Percentiles rank a stretch among this genome's conserved stretches.
phyloP scores from a whole-genome alignment of 2,329 filamentous ascomycete species.

The Chaetomiaceae sp. region DNA sequence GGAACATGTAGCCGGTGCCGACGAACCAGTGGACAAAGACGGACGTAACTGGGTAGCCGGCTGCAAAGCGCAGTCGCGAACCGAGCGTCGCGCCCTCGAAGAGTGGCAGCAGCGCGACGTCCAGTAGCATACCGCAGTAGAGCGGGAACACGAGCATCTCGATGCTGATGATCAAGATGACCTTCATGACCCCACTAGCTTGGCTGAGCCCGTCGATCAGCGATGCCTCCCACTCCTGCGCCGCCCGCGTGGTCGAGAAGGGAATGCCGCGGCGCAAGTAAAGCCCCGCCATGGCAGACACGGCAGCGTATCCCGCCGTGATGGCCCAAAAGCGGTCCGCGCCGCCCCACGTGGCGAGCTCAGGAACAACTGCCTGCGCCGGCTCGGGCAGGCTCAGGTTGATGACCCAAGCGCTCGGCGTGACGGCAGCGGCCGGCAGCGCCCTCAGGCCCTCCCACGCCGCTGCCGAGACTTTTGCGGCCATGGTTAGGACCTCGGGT shows the following conservation, averaged over 20 bases:
- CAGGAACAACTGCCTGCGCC: slow-evolving; percentile 42
- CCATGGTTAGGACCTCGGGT: slow-evolving; percentile 18
- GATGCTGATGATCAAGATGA: slow-evolving; percentile 96
- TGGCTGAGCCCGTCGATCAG: slow-evolving; percentile 81
- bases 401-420: slow-evolving; percentile 53
- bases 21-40: slow-evolving; percentile 99
- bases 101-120: slow-evolving; percentile 79
- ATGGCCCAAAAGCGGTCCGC: slow-evolving; percentile 66
- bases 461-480: slow-evolving; percentile 17
- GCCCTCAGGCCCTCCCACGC: slow-evolving; percentile 26
- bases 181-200: slow-evolving; percentile 94
- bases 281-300: slow-evolving; percentile 66
- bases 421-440: slow-evolving; percentile 33
- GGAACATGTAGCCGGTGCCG: slow-evolving; percentile 99
- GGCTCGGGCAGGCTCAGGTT: slow-evolving; percentile 43
- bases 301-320: slow-evolving; percentile 69
- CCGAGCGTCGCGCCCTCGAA: slow-evolving; percentile 75
- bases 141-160: slow-evolving; percentile 97
- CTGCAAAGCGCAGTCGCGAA: slow-evolving; percentile 72
- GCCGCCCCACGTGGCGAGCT: slow-evolving; percentile 60
- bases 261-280: slow-evolving; percentile 72
- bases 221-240: slow-evolving; percentile 64
- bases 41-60: slow-evolving; percentile 76
- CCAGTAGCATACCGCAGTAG: slow-evolving; percentile 88
- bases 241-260: slow-evolving; percentile 52